Evolutionary conservation across 768 basidiomycete species (phyloP), one percentile per base, ranked within the genome.

Genomic region (Hebeloma cylindrosporum): DNA sequence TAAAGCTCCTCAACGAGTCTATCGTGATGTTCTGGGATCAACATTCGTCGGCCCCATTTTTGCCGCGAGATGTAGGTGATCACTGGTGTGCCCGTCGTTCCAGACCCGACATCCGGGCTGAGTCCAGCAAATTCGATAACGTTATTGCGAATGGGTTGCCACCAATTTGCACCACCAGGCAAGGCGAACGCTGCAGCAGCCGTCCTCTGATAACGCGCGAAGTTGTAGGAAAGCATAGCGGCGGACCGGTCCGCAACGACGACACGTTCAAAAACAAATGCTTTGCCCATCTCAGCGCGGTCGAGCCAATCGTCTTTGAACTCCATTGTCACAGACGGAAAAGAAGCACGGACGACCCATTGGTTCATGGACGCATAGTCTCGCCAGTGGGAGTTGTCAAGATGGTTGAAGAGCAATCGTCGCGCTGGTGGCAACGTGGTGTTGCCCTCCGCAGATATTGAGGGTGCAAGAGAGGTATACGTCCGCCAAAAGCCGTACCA

Each of bases 61-160:
- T 97, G 93, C 4, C 93, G 77, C 7, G 86, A 90, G 48, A 96
- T 78, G 57, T 97, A 97, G 8, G 93, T 95, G 66, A 97, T 92
- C 18, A 97, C 93, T 0, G 85, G 87, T 37, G 56, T 80, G 25
- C 65, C 66, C 16, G 48, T 73, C 52, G 74, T 78, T 9, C 71
- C 75, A n/a, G 65, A 62, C 0, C 73, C 75, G 8, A 68, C 57
- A 13, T 65, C 59, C 13, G 65, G 59, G 25, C 75, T 70, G 18
- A 84, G 55, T 2, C 86, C 88, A 8, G 86, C 78, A 54, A 88
- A 85, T 48, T 78, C 74, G 40, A 89, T 71, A 18, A 93, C 79
- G 41, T 83, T 85, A 58, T 80, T 78, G 34, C 90, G 74, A 43
- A 89, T 71, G 0, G 88, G 78, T 54, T 73, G 74, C 91, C 92